Percentiles rank a stretch among this genome's conserved stretches.
phyloP scores from a whole-genome alignment of 257 asterid genomes.

The Ajuga chamaepitys region DNA sequence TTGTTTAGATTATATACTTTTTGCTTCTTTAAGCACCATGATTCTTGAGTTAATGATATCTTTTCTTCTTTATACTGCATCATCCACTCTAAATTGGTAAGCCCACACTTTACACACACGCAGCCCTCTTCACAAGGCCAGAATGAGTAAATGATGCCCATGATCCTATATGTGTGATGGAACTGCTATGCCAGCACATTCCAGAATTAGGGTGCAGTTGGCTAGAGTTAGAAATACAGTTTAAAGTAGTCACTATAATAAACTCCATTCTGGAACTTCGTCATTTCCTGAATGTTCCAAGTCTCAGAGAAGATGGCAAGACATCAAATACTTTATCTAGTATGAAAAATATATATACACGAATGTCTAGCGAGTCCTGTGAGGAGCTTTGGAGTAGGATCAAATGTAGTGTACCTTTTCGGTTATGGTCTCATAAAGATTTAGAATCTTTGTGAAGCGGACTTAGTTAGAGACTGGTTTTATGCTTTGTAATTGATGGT shows the following conservation, averaged over 20 bases:
- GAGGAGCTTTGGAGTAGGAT: too few relatives aligned
- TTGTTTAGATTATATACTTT: slow-evolving; percentile 5
- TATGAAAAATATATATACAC: too few relatives aligned
- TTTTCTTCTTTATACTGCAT: not conserved
- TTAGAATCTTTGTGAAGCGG: too few relatives aligned
- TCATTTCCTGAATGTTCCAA: not conserved
- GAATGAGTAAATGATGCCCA: not conserved
- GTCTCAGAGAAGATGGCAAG: not conserved
- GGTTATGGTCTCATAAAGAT: too few relatives aligned
- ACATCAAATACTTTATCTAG: too few relatives aligned
- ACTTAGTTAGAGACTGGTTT: too few relatives aligned
- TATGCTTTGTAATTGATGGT: too few relatives aligned
- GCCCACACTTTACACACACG: not conserved
- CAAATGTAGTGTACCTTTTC: too few relatives aligned
- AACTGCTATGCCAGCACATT: not conserved
- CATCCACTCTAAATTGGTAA: not conserved
- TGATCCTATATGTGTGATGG: slow-evolving; percentile 1
- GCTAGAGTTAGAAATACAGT: not conserved
- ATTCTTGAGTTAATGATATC: not conserved
- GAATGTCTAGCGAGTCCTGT: too few relatives aligned
- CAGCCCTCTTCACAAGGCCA: not conserved
- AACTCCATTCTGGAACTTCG: not conserved
- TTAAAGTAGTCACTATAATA: not conserved
- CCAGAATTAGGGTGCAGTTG: not conserved
- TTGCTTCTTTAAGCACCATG: slow-evolving; percentile 9